phyloP scores from a whole-genome alignment of 192 early-diverging fungal genomes.

The Mycoemilia scoparia region DNA sequence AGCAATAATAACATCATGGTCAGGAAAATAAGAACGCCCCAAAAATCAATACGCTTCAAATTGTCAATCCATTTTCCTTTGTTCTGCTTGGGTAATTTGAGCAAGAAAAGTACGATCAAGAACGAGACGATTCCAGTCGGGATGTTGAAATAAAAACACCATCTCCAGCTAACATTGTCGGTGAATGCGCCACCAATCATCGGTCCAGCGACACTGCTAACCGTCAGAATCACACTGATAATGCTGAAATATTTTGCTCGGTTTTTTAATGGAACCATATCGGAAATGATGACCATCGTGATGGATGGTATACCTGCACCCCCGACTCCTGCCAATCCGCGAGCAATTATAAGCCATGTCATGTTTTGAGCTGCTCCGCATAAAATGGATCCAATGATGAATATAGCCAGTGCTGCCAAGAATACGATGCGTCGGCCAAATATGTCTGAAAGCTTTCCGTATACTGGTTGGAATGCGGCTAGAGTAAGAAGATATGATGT shows the following conservation, averaged over 20 bases:
- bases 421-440: constrained; percentile 75
- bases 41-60: constrained; percentile 36
- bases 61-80: constrained; percentile 41
- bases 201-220: constrained; percentile 64
- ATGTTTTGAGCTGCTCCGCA: constrained; percentile 57
- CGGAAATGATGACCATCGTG: constrained; percentile 68
- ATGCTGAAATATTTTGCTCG: constrained; percentile 79
- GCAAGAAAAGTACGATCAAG: constrained; percentile 31
- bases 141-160: constrained; percentile 70
- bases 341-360: constrained; percentile 49
- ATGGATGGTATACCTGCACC: constrained; percentile 57
- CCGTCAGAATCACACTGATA: constrained; percentile 57
- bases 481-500: constrained; percentile 48
- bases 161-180: constrained; percentile 41
- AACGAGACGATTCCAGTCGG: constrained; percentile 57
- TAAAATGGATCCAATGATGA: constrained; percentile 63
- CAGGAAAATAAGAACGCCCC: constrained; percentile 28
- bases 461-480: constrained; percentile 46
- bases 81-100: constrained; percentile 35
- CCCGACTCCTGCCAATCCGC: constrained; percentile 68
- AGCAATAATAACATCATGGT: constrained; percentile 27
- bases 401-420: constrained; percentile 51
- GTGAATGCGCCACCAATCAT: constrained; percentile 73
- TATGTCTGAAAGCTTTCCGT: constrained; percentile 77
- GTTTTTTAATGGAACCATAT: constrained; percentile 66